Base-by-base conservation (phyloP, 176 grass and related monocot species). In the Tuctoria greenei region DNA sequence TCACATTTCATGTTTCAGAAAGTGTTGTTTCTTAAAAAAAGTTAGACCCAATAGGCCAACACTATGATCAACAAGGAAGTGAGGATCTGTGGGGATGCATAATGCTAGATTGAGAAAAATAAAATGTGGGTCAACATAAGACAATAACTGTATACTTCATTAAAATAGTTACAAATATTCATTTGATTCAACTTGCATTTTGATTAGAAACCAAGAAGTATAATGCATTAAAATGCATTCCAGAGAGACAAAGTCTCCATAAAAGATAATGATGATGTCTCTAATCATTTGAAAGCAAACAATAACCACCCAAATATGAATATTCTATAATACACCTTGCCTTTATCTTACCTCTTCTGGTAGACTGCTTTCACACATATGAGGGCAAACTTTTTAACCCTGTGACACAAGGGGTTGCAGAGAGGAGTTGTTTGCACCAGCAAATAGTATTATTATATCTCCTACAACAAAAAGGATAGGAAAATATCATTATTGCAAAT, bases 331-430 rank as follows among this genome's bases (percentile, higher is more conserved):
- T 39, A 6, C 41, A 27, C 34, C 61, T 81, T 59, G 7, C 67
- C 47, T 63, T 79, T 7, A 27, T 74, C 80, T 72, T 70, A 83
- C 95, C 95, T 88, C 82, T 95, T 95, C 27, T 88, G 76, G 57
- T 84, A 83, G 24, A 99, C 66, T 41, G 95, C 92, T 83, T 88
- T 74, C 55, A 92, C 72, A 67, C 91, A 99, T 71, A 90, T 82
- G 68, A 86, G 86, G 44, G 77, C 64, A 81, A 99, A 77, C 49
- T 84, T 99, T 85, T 95, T 99, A 64, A 99, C 79, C 46, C 91
- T 92, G 68, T 86, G 84, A 69, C 36, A 85, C 85, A 34, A 86
- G 59, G 60, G 70, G 60, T 86, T 82, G 77, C 77, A 82, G 83
- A 70, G 74, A 87, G 66, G 75, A 82, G 58, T 88, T 81, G 66